These are phyloP conservation scores for Eutypella sp. DNA, from an alignment of 2,329 filamentous ascomycete genomes.

Conservation along the genomic window DNA sequence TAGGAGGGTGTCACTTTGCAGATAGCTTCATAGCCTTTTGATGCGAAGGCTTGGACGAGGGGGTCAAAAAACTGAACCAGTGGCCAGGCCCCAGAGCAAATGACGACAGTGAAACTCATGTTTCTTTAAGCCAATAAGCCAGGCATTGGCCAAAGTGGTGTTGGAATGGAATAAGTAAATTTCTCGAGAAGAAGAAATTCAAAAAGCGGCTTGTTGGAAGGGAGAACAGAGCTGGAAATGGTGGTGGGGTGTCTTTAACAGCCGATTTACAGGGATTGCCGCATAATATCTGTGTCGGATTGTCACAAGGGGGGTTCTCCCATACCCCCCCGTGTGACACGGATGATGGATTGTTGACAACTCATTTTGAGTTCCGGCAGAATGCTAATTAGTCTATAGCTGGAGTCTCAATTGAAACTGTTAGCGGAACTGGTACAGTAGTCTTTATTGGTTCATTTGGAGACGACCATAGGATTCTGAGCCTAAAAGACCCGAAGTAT, in stretches of 20 bases:
- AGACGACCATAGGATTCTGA: not conserved
- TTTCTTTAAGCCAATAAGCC: not conserved
- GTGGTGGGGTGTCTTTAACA: too few species aligned
- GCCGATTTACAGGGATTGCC: too few species aligned
- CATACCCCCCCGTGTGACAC: too few species aligned
- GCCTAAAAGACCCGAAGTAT: not conserved
- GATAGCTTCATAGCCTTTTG: not conserved
- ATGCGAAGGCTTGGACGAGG: not conserved
- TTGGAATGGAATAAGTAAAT: too few species aligned
- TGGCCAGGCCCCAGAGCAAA: constrained; percentile 2
- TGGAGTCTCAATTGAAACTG: not conserved
- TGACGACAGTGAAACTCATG: not conserved
- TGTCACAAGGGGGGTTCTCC: too few species aligned
- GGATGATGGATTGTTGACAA: too few species aligned
- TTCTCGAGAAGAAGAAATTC: too few species aligned
- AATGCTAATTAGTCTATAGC: constrained; percentile 17
- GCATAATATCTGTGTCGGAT: too few species aligned
- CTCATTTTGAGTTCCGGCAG: too few species aligned
- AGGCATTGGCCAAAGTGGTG: too few species aligned
- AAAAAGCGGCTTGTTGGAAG: too few species aligned
- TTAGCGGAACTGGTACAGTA: not conserved
- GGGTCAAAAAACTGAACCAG: not conserved
- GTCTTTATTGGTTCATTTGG: not conserved
- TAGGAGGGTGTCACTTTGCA: constrained; percentile 1
- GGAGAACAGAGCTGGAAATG: too few species aligned